Conservation (phyloP, 805 yeast species). For the Cyberlindnera euphorbiiphila region DNA sequence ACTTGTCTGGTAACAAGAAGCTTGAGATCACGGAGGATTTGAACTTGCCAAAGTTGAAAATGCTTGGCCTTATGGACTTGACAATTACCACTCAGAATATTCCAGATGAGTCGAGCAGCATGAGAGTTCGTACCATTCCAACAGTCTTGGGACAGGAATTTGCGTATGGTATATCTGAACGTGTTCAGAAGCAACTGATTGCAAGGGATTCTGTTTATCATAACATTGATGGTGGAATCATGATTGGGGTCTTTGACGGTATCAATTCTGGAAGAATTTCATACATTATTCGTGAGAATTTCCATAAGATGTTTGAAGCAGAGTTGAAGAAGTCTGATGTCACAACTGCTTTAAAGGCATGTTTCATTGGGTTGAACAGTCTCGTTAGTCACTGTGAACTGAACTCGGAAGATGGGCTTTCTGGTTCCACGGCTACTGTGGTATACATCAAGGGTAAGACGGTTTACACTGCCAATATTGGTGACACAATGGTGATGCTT, state of each 20-base stretch:
- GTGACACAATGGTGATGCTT: slow-evolving; percentile 81
- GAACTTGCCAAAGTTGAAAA: slow-evolving; percentile 66
- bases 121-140: slow-evolving; percentile 88
- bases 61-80: slow-evolving; percentile 90
- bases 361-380: slow-evolving; percentile 75
- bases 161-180: slow-evolving; percentile 90
- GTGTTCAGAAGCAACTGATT: slow-evolving; percentile 67
- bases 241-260: slow-evolving; percentile 85
- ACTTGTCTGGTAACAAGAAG: slow-evolving; percentile 88
- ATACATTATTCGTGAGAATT: slow-evolving; percentile 64
- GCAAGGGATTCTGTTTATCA: slow-evolving; percentile 84
- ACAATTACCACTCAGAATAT: slow-evolving; percentile 84
- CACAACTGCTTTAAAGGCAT: slow-evolving; percentile 73
- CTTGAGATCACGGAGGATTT: slow-evolving; percentile 83
- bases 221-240: slow-evolving; percentile 75
- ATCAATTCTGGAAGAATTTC: slow-evolving; percentile 63
- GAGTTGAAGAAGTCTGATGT: slow-evolving; percentile 56
- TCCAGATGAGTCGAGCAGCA: slow-evolving; percentile 81
- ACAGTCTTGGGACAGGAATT: slow-evolving; percentile 62
- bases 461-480: slow-evolving; percentile 81
- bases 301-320: slow-evolving; percentile 61
- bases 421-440: slow-evolving; percentile 85
- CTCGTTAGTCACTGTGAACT: slow-evolving; percentile 58
- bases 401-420: slow-evolving; percentile 60
- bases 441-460: slow-evolving; percentile 69